Percentiles rank a stretch among this genome's conserved stretches.
These are phyloP conservation scores for Hypocreales sp. DNA, from an alignment of 2,329 filamentous ascomycete genomes.

Conservation along the genomic window DNA sequence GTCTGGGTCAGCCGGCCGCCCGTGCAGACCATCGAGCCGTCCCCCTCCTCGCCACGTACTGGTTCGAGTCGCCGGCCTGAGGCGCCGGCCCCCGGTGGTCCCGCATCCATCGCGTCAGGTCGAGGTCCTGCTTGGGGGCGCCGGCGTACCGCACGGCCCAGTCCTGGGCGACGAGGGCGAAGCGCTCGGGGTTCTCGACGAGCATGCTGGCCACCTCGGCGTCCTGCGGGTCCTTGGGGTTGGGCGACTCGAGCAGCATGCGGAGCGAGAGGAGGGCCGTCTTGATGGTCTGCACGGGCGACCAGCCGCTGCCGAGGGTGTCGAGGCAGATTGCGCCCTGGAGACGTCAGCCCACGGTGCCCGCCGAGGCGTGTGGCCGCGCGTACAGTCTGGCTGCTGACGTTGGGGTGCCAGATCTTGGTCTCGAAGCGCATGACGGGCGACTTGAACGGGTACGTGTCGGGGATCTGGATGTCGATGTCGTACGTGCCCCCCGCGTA, in stretches of 20 bases:
- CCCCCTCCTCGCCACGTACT: too few species aligned
- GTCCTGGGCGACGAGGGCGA: slow-evolving; percentile 68
- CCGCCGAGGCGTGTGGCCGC: background rate
- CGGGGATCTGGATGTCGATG: slow-evolving; percentile 77
- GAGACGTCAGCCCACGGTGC: background rate
- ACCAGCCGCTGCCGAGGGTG: slow-evolving; percentile 80
- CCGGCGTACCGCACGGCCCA: slow-evolving; percentile 79
- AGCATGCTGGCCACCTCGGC: slow-evolving; percentile 90
- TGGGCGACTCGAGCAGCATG: slow-evolving; percentile 81
- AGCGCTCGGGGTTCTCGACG: slow-evolving; percentile 60
- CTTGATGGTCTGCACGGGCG: slow-evolving; percentile 91
- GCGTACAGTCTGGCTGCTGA: slow-evolving; percentile 82
- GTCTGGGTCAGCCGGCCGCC: slow-evolving; percentile 3
- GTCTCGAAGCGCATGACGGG: slow-evolving; percentile 85
- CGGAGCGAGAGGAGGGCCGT: slow-evolving; percentile 86
- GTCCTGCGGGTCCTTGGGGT: slow-evolving; percentile 93
- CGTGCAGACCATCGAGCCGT: too few species aligned
- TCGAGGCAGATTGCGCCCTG: slow-evolving; percentile 96
- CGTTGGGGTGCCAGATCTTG: slow-evolving; percentile 93
- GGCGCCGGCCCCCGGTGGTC: slow-evolving; percentile 23
- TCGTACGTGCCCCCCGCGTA: slow-evolving; percentile 76
- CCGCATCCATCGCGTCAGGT: slow-evolving; percentile 23
- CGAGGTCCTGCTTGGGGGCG: slow-evolving; percentile 39
- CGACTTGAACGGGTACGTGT: slow-evolving; percentile 84
- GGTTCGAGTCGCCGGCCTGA: slow-evolving; percentile 7